phyloP scores from a whole-genome alignment of 2,329 filamentous ascomycete genomes.

The Aquanectria penicillioides region DNA sequence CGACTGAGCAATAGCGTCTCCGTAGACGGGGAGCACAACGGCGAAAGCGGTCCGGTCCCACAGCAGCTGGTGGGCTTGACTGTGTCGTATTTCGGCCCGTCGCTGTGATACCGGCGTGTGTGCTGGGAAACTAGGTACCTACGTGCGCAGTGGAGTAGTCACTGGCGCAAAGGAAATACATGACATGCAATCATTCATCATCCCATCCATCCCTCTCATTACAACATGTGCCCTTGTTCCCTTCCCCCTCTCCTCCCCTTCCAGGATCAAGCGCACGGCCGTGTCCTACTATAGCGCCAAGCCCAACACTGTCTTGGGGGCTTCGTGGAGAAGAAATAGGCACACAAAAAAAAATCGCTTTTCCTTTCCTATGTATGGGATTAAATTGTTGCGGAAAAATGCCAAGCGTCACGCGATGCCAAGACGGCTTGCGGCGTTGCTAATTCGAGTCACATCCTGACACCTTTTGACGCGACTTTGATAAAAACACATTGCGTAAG shows the following conservation, averaged over 20 bases:
- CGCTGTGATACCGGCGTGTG: background rate
- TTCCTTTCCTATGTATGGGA: too few relatives aligned
- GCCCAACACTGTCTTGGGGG: background rate
- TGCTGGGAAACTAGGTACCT: too few relatives aligned
- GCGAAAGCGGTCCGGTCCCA: too few relatives aligned
- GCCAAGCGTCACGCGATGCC: slow-evolving; percentile 26
- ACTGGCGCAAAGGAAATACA: too few relatives aligned
- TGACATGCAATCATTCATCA: background rate
- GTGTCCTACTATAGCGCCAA: background rate
- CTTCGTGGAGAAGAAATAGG: too few relatives aligned
- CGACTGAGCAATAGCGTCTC: too few relatives aligned
- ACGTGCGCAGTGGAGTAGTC: too few relatives aligned
- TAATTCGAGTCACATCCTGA: background rate
- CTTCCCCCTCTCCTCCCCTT: background rate
- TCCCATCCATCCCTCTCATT: too few relatives aligned
- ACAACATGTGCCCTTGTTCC: background rate
- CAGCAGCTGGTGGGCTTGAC: too few relatives aligned
- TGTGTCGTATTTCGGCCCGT: slow-evolving; percentile 12
- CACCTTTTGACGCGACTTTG: background rate
- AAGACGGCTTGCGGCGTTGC: slow-evolving; percentile 11
- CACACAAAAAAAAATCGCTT: too few relatives aligned
- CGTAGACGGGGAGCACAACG: too few relatives aligned
- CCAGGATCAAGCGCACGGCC: background rate
- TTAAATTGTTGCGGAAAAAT: too few relatives aligned
- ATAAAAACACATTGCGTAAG: slow-evolving; percentile 1